These are phyloP conservation scores for Sonneratia caseolaris DNA, from an alignment of 345 rosid species.

Conservation along the genomic window DNA sequence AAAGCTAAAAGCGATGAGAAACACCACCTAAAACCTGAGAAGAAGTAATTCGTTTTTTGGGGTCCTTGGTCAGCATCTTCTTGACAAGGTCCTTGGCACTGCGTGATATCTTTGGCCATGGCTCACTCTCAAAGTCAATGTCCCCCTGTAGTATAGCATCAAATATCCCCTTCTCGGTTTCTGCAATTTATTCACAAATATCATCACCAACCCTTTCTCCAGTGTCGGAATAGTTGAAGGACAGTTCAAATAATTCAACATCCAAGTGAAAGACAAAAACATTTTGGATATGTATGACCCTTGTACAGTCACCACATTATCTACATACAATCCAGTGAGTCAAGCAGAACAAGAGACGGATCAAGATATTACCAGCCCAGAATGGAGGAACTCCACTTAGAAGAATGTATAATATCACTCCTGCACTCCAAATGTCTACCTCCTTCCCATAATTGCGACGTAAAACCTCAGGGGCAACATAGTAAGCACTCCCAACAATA, in stretches of 20 bases:
- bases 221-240: neutral
- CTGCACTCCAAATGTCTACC: slow-evolving; percentile 89
- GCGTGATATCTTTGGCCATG: slow-evolving; percentile 75
- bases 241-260: neutral
- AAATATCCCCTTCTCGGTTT: slow-evolving; percentile 71
- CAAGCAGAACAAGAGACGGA: neutral
- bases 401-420: slow-evolving; percentile 66
- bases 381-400: slow-evolving; percentile 96
- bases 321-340: neutral
- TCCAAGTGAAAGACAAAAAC: neutral
- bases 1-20: neutral
- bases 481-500: slow-evolving; percentile 82
- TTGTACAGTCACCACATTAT: neutral
- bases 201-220: neutral
- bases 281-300: neutral
- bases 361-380: slow-evolving; percentile 62
- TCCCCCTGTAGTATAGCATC: slow-evolving; percentile 64
- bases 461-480: slow-evolving; percentile 86
- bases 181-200: slow-evolving; percentile 23
- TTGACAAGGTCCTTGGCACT: slow-evolving; percentile 81
- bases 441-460: slow-evolving; percentile 69
- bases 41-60: slow-evolving; percentile 55
- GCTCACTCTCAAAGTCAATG: slow-evolving; percentile 58
- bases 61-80: slow-evolving; percentile 67
- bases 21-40: slow-evolving; percentile 58